Conservation (phyloP, 1,284 basidiomycete species). For the Tilletia indica region DNA sequence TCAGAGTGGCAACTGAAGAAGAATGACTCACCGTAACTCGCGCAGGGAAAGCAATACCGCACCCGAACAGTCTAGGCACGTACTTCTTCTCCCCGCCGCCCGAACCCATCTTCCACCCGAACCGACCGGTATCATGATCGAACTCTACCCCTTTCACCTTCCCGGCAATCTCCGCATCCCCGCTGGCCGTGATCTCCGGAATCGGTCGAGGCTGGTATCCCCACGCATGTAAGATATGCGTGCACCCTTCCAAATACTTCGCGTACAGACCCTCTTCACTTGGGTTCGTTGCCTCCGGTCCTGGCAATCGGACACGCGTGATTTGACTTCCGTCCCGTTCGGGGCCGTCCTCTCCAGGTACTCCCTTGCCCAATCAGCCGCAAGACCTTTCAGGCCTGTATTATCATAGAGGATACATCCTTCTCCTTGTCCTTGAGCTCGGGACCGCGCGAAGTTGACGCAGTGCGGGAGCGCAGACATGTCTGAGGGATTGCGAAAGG, state of each 20-base stretch:
- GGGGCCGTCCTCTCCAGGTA: background rate
- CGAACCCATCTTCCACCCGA: constrained; percentile 8
- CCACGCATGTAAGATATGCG: constrained; percentile 8
- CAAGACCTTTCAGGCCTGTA: constrained; percentile 26
- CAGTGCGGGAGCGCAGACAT: background rate
- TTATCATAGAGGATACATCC: constrained; percentile 24
- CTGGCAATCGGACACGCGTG: background rate
- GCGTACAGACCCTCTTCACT: background rate
- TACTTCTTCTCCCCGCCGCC: background rate
- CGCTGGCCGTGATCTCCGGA: constrained; percentile 7
- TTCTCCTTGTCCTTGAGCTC: constrained; percentile 20
- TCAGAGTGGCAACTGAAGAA: background rate
- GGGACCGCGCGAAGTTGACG: constrained; percentile 11
- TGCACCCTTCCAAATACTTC: background rate
- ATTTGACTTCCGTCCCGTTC: background rate
- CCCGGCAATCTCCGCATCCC: too few species aligned
- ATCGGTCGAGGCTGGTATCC: background rate
- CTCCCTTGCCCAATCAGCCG: constrained; percentile 23
- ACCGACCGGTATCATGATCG: background rate
- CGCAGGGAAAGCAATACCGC: constrained; percentile 24
- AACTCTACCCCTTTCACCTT: background rate
- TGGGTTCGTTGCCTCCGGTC: background rate
- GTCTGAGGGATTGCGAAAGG: too few species aligned
- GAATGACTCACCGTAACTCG: constrained; percentile 10
- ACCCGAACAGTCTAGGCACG: constrained; percentile 20